Evolutionary conservation across 2,329 filamentous ascomycete species (phyloP).

Genomic region (Rutstroemia sp.): DNA sequence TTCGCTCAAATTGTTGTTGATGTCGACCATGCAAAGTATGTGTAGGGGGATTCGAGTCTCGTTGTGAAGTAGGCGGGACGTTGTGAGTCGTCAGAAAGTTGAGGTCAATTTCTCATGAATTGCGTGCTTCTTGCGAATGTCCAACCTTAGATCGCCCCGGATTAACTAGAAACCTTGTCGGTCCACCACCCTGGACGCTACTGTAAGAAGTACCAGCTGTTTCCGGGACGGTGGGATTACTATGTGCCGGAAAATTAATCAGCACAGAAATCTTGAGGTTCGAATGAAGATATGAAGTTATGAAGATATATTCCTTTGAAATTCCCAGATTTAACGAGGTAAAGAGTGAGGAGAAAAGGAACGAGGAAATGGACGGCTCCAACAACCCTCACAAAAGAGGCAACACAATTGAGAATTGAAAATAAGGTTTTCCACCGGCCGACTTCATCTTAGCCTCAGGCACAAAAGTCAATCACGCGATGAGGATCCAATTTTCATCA

Average conservation of each 20-base stretch:
- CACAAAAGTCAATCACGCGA: neutral
- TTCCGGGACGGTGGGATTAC: too few species aligned
- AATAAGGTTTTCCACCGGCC: neutral
- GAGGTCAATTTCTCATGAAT: neutral
- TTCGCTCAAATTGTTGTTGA: neutral
- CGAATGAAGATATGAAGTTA: too few species aligned
- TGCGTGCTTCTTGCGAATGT: neutral
- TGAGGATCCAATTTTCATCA: neutral
- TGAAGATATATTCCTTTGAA: too few species aligned
- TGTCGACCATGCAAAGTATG: neutral
- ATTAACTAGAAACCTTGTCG: neutral
- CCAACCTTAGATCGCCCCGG: neutral
- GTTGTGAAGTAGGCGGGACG: neutral
- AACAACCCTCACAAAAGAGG: too few species aligned
- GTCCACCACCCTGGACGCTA: too few species aligned
- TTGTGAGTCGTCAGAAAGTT: neutral
- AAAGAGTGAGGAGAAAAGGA: too few species aligned
- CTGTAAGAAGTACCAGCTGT: too few species aligned
- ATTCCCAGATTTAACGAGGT: too few species aligned
- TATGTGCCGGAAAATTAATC: too few species aligned
- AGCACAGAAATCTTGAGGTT: too few species aligned
- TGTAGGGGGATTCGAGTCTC: neutral
- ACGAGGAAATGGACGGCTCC: too few species aligned
- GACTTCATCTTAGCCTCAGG: neutral
- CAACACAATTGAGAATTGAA: neutral